phyloP scores from a whole-genome alignment of 345 rosid species.

The Citrus unshiu region DNA sequence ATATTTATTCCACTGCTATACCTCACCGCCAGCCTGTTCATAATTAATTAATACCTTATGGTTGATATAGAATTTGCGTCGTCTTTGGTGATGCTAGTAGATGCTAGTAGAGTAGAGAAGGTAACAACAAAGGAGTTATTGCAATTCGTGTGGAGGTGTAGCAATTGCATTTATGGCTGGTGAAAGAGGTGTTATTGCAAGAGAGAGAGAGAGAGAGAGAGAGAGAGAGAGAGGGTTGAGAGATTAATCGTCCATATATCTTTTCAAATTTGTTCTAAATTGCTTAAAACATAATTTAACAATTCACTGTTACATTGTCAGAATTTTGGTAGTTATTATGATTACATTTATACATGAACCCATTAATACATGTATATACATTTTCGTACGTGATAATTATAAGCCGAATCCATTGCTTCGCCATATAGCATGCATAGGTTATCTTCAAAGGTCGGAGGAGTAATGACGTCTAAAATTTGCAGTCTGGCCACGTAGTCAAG shows the following conservation, averaged over 20 bases:
- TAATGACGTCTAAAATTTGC: background rate
- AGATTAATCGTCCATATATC: background rate
- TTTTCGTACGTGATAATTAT: background rate
- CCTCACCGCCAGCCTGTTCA: background rate
- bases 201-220: constrained; percentile 30
- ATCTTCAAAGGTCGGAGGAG: background rate
- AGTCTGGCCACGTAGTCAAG: background rate
- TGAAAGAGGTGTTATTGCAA: constrained; percentile 34
- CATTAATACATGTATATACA: background rate
- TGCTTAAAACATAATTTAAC: background rate
- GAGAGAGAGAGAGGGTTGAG: constrained; percentile 5
- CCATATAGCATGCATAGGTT: background rate
- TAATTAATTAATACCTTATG: background rate
- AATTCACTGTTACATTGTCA: background rate
- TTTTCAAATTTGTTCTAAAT: background rate
- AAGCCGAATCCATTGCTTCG: background rate
- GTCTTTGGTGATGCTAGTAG: background rate
- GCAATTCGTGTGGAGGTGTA: constrained; percentile 64
- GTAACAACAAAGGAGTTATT: constrained; percentile 55
- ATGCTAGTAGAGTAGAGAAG: constrained; percentile 27
- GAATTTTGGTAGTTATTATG: background rate
- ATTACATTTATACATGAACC: too few species aligned
- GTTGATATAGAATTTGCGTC: background rate
- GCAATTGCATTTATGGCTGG: constrained; percentile 65
- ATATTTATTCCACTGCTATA: too few species aligned